Evolutionary conservation across 441 rosid genomes (phyloP).

Genomic region (Bocquillonia castaneifolia): DNA sequence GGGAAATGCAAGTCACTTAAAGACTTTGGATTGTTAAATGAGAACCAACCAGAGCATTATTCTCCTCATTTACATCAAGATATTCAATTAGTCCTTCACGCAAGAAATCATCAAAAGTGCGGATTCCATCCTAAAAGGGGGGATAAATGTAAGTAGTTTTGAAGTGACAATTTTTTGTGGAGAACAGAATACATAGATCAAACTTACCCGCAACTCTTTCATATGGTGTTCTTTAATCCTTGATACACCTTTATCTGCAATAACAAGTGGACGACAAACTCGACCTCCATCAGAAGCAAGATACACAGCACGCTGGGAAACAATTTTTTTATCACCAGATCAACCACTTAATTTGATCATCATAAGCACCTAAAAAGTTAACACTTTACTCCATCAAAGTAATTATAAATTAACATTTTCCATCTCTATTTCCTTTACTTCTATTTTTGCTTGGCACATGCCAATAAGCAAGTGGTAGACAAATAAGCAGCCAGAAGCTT

Average conservation of each 20-base stretch:
- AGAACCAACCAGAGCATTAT: constrained; percentile 80
- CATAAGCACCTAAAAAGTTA: background rate
- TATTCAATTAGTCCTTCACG: constrained; percentile 87
- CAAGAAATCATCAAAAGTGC: constrained; percentile 85
- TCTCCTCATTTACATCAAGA: constrained; percentile 98
- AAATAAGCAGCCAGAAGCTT: background rate
- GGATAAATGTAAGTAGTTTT: constrained; percentile 27
- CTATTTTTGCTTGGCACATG: background rate
- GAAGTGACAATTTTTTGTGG: constrained; percentile 12
- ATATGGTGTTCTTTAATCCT: constrained; percentile 89
- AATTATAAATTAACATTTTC: background rate
- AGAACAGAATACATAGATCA: constrained; percentile 22
- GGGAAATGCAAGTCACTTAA: background rate
- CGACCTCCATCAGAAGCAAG: constrained; percentile 99
- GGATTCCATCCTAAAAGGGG: constrained; percentile 66
- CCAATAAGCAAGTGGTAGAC: background rate
- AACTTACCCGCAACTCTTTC: constrained; percentile 76
- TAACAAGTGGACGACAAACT: constrained; percentile 98
- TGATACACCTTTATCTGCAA: constrained; percentile 90
- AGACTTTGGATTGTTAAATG: constrained; percentile 5
- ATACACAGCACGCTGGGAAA: constrained; percentile 68
- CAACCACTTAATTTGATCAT: background rate
- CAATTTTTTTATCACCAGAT: constrained; percentile 7
- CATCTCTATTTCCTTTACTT: background rate
- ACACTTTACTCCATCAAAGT: background rate